phyloP scores from a whole-genome alignment of 257 asterid genomes.

The Eustoma russellianum region DNA sequence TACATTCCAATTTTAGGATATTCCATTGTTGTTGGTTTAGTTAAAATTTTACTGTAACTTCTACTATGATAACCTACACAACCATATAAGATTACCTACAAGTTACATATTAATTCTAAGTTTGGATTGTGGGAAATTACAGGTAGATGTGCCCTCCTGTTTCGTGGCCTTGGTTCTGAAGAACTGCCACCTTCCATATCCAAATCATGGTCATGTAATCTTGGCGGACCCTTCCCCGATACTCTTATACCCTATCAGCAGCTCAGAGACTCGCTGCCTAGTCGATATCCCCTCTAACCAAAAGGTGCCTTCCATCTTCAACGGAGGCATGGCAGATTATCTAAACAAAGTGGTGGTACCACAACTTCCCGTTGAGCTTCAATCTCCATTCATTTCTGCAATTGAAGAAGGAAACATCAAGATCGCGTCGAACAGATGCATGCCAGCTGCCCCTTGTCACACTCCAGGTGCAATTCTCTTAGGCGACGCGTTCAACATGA shows the following conservation, averaged over 20 bases:
- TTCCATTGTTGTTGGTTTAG: too few species aligned
- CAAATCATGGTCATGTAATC: conserved; percentile 21
- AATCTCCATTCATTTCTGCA: conserved; percentile 3
- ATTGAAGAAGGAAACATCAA: conserved; percentile 18
- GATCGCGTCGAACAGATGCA: conserved; percentile 19
- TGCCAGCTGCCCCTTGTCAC: conserved; percentile 19
- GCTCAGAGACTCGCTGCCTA: conserved; percentile 16
- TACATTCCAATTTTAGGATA: too few species aligned
- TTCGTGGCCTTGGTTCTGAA: conserved; percentile 17
- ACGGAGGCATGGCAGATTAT: conserved; percentile 18
- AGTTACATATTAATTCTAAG: too few species aligned
- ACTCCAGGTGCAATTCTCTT: conserved; percentile 22
- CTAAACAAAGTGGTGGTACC: conserved; percentile 17
- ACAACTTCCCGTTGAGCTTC: conserved; percentile 17
- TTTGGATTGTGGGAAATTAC: not conserved
- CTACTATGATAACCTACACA: too few species aligned
- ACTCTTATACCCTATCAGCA: conserved; percentile 17
- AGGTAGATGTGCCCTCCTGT: conserved; percentile 22
- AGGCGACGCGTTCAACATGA: conserved; percentile 21
- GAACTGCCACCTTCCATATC: conserved; percentile 17
- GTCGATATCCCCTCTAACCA: conserved; percentile 17
- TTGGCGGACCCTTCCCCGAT: conserved; percentile 20
- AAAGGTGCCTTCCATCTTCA: conserved; percentile 13
- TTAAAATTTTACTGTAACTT: too few species aligned
- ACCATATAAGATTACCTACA: too few species aligned